phyloP scores from a whole-genome alignment of 306 rosid species.

The Fagus crenata region DNA sequence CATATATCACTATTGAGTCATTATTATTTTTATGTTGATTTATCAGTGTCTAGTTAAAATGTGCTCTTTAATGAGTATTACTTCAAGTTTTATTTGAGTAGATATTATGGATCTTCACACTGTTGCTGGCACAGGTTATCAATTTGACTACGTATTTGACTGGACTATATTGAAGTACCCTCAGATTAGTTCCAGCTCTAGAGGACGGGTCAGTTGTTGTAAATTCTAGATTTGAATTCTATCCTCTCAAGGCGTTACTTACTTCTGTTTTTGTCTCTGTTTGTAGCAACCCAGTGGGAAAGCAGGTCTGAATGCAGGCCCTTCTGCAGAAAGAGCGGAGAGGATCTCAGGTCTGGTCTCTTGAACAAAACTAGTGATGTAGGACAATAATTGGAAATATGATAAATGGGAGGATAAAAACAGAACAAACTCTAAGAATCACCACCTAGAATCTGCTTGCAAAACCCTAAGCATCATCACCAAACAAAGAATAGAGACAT shows the following conservation, averaged over 20 bases:
- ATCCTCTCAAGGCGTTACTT: constrained; percentile 32
- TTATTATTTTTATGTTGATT: background rate
- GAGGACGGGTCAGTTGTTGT: constrained; percentile 61
- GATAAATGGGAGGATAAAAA: no score
- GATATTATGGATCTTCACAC: constrained; percentile 27
- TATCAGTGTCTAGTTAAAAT: background rate
- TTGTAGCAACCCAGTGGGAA: constrained; percentile 69
- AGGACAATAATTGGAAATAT: no score
- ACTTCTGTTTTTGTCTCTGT: constrained; percentile 33
- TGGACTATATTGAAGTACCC: constrained; percentile 91
- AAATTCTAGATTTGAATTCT: constrained; percentile 4
- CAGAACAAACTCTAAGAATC: no score
- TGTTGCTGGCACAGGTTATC: constrained; percentile 60
- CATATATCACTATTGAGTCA: background rate
- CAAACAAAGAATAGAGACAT: no score
- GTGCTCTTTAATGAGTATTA: background rate
- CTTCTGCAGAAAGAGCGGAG: constrained; percentile 73
- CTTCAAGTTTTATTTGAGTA: background rate
- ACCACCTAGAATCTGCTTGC: no score
- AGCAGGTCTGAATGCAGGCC: constrained; percentile 57
- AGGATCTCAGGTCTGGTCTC: constrained; percentile 64
- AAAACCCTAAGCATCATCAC: no score
- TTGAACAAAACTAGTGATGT: constrained; percentile 12
- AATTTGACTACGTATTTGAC: constrained; percentile 85
- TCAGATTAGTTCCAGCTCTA: constrained; percentile 61